These are phyloP conservation scores for Mangifera indica DNA, from an alignment of 345 rosid species.

Conservation along the genomic window DNA sequence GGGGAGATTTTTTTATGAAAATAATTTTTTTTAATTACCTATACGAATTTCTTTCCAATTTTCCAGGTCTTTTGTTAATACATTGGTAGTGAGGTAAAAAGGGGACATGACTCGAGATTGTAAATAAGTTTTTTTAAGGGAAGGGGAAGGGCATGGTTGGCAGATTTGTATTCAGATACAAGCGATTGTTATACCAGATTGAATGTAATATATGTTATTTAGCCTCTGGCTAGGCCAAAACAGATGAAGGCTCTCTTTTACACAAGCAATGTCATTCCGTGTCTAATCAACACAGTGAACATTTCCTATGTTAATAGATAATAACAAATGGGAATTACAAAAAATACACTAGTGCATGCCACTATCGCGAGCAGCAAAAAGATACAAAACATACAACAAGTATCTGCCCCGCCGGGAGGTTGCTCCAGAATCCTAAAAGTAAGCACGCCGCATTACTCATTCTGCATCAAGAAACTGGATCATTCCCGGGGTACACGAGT, in stretches of 20 bases:
- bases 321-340: not conserved
- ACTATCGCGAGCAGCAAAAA: not conserved
- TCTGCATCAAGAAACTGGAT: not conserved
- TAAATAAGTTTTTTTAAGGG: slow-evolving; percentile 6
- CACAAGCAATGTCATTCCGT: too few relatives aligned
- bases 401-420: not conserved
- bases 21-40: not conserved
- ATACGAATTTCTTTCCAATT: not conserved
- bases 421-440: not conserved
- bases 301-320: not conserved
- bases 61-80: slow-evolving; percentile 15
- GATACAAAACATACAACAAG: not conserved
- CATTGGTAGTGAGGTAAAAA: not conserved
- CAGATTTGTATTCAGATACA: too few relatives aligned
- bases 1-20: slow-evolving; percentile 56
- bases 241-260: too few relatives aligned
- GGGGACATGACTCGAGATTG: not conserved
- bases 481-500: not conserved
- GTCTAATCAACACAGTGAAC: too few relatives aligned
- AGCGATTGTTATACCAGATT: too few relatives aligned
- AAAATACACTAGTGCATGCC: not conserved
- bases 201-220: not conserved
- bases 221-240: not conserved
- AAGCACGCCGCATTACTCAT: not conserved
- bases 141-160: too few relatives aligned